Evolutionary conservation across 805 yeast species (phyloP), one percentile per base, ranked within the genome.

Genomic region (Starmerella asiatica): DNA sequence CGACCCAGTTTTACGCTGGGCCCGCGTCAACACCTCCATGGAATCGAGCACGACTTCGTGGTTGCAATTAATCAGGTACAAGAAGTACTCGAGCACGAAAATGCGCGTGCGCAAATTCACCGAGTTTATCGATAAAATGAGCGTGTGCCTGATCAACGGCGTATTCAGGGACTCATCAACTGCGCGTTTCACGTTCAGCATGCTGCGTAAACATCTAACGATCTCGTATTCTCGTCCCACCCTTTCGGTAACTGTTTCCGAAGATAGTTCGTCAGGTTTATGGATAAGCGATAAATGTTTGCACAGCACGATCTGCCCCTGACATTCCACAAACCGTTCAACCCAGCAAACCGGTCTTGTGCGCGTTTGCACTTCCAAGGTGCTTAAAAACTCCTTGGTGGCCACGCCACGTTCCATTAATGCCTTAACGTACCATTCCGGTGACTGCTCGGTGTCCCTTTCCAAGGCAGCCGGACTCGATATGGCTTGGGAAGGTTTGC

Each of bases 331-430:
- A 52, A 91, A 91, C 18, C 65, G 68, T 36, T 72, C 67, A 0
- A 83, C 91, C 96, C 97, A 88, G 28, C 65, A 70, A 18, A 75
- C 64, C 19, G 86, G 85, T 56, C 88, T 97, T 0, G 97, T 84
- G 47, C 97, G 73, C 32, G 88, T 65, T 34, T 94, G 83, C 5
- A 91, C 94, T 80, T 91, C 83, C 38, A 91, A 67, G 49, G 81
- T 81, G 29, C 79, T 82, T 47, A 88, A 64, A 56, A 86, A 83
- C 38, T 72, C 73, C 3, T 74, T 62, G 1, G 80, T 65, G 39
- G 86, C 75, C 24, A 73, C 60, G 51, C 79, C 44, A 4, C 41
- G 79, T 28, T 79, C 76, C 54, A 86, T 68, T 47, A 91, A 67
- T 44, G 70, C 70, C 38, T 79, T 70, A 15, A 88, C 85, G 57